Base-by-base conservation (phyloP, 2,329 filamentous ascomycete genomes). In the Fusarium sp. region DNA sequence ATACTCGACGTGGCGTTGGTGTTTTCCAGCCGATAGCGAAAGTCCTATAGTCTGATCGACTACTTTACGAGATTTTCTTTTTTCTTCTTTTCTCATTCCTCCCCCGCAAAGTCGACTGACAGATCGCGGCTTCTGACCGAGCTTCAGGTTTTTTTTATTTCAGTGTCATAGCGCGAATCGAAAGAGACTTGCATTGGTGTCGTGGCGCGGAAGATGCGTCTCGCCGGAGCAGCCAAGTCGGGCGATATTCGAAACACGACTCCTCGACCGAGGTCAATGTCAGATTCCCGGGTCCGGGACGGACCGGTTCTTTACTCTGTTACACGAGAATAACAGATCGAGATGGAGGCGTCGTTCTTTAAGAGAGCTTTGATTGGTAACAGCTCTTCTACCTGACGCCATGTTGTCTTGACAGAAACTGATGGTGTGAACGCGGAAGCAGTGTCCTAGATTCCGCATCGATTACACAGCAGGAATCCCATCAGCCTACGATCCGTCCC, bases 81-180 rank as follows among this genome's bases (percentile, higher is more conserved):
- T 10, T 11, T 10, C 16, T 29, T 57, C 20, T 57, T 42, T 38
- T 58, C 38, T 58, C 46, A 46, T 50, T 42, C 18, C 44, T 53
- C 58, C 54, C 53, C 60, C 62, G 53, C 58, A 27, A 31, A 31
- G 20, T 16, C 3, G 16, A 11, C 31, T 27, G n/a, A 29, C 6
- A 23, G 6, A 6, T 20, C 53, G 40, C 58, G 46, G 58, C 58
- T 54, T 58, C 62, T 65, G 36, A 34, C 59, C 54, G 62, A 64
- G 62, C 58, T 14, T 4, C 5, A 34, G 11, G 23, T 20, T n/a
- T 10, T 23, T 23, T 18, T 20, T 2, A 36, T 6, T 42, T 7
- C 23, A 27, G n/a, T 18, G 23, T 57, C 36, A 44, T 42, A 23
- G 31, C 27, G 11, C 38, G 13, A 31, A 64, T 61, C n/a, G 42